Conservation (phyloP, 352 stramenopile genomes). For the Phytophthora pisi region DNA sequence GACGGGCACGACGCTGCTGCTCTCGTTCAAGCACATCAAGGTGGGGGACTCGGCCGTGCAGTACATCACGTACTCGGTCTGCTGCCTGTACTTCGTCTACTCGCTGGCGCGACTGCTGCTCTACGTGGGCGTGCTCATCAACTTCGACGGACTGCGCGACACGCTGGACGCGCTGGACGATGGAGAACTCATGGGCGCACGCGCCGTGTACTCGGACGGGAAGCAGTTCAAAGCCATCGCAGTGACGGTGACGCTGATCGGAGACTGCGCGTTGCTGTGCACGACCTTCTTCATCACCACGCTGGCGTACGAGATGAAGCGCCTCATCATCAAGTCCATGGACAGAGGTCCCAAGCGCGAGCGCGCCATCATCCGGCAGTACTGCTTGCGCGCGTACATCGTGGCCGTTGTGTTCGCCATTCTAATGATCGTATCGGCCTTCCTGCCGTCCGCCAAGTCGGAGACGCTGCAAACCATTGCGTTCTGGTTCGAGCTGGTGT, state of each 20-base stretch:
- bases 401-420: conserved; percentile 42
- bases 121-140: conserved; percentile 57
- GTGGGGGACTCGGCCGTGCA: conserved; percentile 65
- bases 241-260: conserved; percentile 53
- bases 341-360: conserved; percentile 59
- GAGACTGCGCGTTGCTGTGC: conserved; percentile 64
- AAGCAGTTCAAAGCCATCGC: conserved; percentile 44
- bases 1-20: conserved; percentile 53
- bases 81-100: conserved; percentile 70
- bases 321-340: conserved; percentile 71
- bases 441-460: conserved; percentile 44
- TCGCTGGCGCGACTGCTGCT: conserved; percentile 55
- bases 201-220: conserved; percentile 51
- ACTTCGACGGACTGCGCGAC: conserved; percentile 56
- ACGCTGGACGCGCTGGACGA: conserved; percentile 53
- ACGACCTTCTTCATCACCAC: conserved; percentile 71
- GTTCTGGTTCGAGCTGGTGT: conserved; percentile 53
- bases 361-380: conserved; percentile 55
- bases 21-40: conserved; percentile 72
- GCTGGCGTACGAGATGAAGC: conserved; percentile 70
- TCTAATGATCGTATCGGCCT: conserved; percentile 37
- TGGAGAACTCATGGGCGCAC: conserved; percentile 56
- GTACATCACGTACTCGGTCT: conserved; percentile 73
- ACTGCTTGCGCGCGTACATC: conserved; percentile 52
- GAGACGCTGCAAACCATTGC: conserved; percentile 39